Conservation (phyloP, 495 filamentous ascomycete species). For the Pyrenula massariospora region DNA sequence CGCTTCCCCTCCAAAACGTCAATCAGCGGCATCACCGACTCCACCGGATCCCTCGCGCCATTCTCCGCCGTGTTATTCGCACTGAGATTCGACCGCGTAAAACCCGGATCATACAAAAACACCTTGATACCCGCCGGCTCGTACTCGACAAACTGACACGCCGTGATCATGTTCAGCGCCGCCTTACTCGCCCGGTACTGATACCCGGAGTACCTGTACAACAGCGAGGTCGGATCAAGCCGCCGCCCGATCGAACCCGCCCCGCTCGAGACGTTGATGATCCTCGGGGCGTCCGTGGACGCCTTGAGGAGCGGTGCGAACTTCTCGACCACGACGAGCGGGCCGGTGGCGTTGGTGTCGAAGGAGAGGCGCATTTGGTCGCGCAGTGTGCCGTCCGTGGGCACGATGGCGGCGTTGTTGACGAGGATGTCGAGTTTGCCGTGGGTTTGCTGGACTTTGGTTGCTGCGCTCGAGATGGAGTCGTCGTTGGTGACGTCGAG, state of each 20-base stretch:
- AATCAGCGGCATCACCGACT: too few species aligned
- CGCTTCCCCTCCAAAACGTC: too few species aligned
- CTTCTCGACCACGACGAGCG: constrained; percentile 10
- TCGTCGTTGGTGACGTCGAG: constrained; percentile 18
- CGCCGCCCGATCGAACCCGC: constrained; percentile 15
- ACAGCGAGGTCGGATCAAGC: constrained; percentile 9
- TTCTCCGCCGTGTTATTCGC: too few species aligned
- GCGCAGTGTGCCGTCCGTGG: constrained; percentile 1
- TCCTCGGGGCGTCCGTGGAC: constrained; percentile 12
- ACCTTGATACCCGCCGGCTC: too few species aligned
- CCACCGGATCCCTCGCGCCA: too few species aligned
- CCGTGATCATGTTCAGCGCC: too few species aligned
- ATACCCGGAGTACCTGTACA: constrained; percentile 5
- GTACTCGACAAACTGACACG: too few species aligned
- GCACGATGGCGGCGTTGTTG: constrained; percentile 20
- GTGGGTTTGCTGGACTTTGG: constrained; percentile 17
- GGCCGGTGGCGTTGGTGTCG: constrained; percentile 17
- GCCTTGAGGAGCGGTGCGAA: constrained; percentile 19
- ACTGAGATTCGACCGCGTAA: too few species aligned
- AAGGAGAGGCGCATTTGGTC: constrained; percentile 7
- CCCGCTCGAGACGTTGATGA: constrained; percentile 17
- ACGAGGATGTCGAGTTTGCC: constrained; percentile 22
- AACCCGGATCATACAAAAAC: too few species aligned
- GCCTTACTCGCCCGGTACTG: constrained; percentile 18
- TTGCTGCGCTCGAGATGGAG: constrained; percentile 15